A percentile compares a stretch with the other conserved stretches of the same genome.
Evolutionary conservation across 306 rosid genomes (phyloP).

Genomic region (Sechiopsis laciniata): DNA sequence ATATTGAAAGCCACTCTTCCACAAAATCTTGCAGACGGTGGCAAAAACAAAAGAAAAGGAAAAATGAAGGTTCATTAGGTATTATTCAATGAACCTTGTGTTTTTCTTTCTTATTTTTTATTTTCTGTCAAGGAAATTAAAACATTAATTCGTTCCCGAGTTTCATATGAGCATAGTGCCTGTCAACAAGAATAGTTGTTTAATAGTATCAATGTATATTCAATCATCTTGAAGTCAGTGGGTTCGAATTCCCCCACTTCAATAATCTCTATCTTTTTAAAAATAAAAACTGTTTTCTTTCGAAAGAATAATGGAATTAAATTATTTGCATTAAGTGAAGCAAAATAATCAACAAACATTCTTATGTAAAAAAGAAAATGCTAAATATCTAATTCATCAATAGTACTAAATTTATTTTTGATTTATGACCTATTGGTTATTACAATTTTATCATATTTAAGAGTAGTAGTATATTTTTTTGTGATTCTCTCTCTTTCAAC

Average conservation of each 20-base stretch:
- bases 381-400: no score
- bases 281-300: no score
- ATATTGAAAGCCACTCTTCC: neutral
- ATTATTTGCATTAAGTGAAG: neutral
- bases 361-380: neutral
- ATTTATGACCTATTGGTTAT: no score
- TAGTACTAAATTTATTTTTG: no score
- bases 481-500: no score
- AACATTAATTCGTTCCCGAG: neutral
- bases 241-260: no score
- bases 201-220: no score
- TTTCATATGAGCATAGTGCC: neutral
- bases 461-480: no score
- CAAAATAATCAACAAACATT: no score
- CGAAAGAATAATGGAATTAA: neutral
- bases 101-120: neutral
- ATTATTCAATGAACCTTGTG: neutral
- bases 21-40: constrained; percentile 15
- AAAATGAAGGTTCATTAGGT: neutral
- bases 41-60: neutral
- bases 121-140: neutral
- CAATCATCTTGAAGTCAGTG: no score
- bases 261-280: neutral
- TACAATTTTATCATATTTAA: no score
- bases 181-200: no score